Evolutionary conservation across 352 stramenopile species (phyloP), one percentile per base, ranked within the genome.

Genomic region (Plasmopara viticola): DNA sequence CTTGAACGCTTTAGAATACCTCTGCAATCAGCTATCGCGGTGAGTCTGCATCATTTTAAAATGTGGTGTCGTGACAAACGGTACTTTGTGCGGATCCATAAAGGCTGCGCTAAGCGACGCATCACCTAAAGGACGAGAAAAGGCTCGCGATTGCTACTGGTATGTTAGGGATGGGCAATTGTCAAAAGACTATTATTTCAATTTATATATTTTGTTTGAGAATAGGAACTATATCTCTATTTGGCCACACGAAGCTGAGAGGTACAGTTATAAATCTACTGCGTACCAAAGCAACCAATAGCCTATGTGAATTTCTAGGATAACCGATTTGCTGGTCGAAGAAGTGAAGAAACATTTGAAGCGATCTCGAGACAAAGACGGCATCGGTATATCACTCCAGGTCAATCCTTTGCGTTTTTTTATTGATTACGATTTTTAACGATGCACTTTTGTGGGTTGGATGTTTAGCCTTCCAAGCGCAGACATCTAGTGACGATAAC

Each of bases 271-370:
- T 4, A 3, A 18, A 18, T 3, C 52, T 28, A 7, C 28, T 39
- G 15, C 44, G 1, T 25, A 25, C 20, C 20, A 25, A 25, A 25
- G 20, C 20, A 25, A 25, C 20, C 20, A 25, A 25, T 25, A 25
- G 3, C 1, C 3, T 25, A 25, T 3, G 20, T 25, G 20, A 25
- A 25, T 25, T 25, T 25, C 49, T 56, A 85, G 67, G 34, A 52
- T 87, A 14, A 72, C 84, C 42, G 48, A 44, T 18, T 48, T 72
- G 53, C 50, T 87, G 17, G 44, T 57, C n/a, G 55, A 77, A 39
- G 64, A 50, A 25, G 76, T 85, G 18, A 87, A 84, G 29, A 87
- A 85, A 50, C 72, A 87, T 44, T 51, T 87, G 34, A 84, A 87
- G 51, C 60, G 76, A 29, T 55, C 70, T 42, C 49, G 53, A 25